Conservation (phyloP, 176 grass and related monocot species). For the Dactylis glomerata region DNA sequence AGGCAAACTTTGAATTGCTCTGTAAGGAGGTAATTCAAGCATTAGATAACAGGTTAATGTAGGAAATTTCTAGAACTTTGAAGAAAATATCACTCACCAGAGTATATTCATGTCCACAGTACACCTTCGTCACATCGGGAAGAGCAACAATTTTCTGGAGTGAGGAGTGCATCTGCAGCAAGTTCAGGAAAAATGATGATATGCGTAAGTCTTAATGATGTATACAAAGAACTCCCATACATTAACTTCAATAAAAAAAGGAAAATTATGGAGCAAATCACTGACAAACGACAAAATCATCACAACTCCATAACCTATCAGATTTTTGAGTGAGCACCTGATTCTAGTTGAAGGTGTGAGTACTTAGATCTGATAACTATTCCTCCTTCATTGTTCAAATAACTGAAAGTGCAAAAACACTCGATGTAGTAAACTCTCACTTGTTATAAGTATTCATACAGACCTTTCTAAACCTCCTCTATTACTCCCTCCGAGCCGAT, state of each 20-base stretch:
- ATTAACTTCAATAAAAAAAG: not conserved
- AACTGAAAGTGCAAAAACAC: not conserved
- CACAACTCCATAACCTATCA: not conserved
- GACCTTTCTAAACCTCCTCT: not conserved
- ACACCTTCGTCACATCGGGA: slow-evolving; percentile 83
- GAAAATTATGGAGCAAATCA: slow-evolving; percentile 13
- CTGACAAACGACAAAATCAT: slow-evolving; percentile 10
- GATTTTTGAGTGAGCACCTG: not conserved
- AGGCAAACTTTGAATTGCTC: slow-evolving; percentile 93
- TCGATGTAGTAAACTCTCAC: not conserved
- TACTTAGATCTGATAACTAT: slow-evolving; percentile 19
- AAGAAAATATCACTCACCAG: slow-evolving; percentile 52
- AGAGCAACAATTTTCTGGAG: slow-evolving; percentile 78
- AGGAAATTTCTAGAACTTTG: not conserved
- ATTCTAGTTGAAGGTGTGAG: not conserved
- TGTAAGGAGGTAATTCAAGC: slow-evolving; percentile 31
- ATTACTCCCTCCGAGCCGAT: no score
- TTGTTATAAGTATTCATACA: not conserved
- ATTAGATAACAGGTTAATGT: slow-evolving; percentile 24
- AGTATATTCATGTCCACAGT: slow-evolving; percentile 98
- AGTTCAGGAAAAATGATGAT: slow-evolving; percentile 11
- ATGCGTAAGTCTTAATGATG: not conserved
- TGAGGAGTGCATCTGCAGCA: slow-evolving; percentile 84
- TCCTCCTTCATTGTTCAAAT: slow-evolving; percentile 4
- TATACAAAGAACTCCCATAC: not conserved